Percentiles rank a stretch among this genome's conserved stretches.
Evolutionary conservation across 2,329 filamentous ascomycete genomes (phyloP).

Genomic region (Trichoderma breve): DNA sequence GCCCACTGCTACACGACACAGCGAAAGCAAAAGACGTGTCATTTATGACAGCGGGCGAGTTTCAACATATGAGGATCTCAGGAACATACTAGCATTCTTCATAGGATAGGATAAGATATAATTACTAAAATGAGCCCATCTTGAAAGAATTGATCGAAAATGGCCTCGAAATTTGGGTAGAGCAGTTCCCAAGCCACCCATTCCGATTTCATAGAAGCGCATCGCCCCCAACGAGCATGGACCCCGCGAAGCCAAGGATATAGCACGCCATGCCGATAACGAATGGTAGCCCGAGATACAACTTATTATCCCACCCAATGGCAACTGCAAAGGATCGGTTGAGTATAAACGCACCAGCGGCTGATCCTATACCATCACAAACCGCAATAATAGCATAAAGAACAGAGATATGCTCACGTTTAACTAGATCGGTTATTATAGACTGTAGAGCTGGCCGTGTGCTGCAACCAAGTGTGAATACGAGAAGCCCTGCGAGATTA

Average conservation of each 20-base stretch:
- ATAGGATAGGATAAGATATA: background rate
- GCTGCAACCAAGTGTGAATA: constrained; percentile 12
- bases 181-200: background rate
- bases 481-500: background rate
- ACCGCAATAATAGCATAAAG: constrained; percentile 2
- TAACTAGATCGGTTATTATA: constrained; percentile 2
- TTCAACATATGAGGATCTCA: constrained; percentile 12
- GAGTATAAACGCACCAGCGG: constrained; percentile 8
- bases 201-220: background rate
- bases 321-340: constrained; percentile 4
- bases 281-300: constrained; percentile 10
- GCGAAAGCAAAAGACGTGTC: background rate
- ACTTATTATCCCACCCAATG: constrained; percentile 2
- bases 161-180: background rate
- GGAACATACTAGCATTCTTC: constrained; percentile 5
- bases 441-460: constrained; percentile 7
- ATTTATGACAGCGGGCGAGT: constrained; percentile 15
- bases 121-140: background rate
- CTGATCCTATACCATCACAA: constrained; percentile 11
- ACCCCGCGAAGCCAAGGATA: background rate
- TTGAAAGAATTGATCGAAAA: background rate
- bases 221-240: background rate
- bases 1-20: background rate
- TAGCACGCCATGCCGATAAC: background rate
- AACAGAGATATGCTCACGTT: background rate